These are phyloP conservation scores for Conringia planisiliqua DNA, from an alignment of 345 rosid genomes.

Conservation along the genomic window DNA sequence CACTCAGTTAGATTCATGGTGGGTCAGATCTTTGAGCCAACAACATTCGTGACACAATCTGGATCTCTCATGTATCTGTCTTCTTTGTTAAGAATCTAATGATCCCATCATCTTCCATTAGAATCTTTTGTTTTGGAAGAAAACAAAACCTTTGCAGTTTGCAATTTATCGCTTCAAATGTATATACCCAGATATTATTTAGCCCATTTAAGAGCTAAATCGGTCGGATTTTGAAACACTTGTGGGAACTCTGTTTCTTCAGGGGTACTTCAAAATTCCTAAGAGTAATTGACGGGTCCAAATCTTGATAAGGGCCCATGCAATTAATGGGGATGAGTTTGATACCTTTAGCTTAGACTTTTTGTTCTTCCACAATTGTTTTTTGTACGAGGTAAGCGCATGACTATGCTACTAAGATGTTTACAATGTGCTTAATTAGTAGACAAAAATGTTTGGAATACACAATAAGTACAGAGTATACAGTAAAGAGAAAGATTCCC, in stretches of 20 bases:
- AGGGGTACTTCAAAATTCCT: no score
- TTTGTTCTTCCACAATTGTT: not conserved
- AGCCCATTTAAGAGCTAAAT: not conserved
- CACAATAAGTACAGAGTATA: not conserved
- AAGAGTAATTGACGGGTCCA: no score
- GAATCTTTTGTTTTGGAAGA: not conserved
- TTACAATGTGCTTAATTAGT: not conserved
- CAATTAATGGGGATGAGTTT: not conserved
- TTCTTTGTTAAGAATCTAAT: not conserved
- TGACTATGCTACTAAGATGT: no score
- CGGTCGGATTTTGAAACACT: no score
- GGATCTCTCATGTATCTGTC: not conserved
- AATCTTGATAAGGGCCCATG: not conserved
- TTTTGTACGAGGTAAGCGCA: not conserved
- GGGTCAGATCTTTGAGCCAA: slow-evolving; percentile 15
- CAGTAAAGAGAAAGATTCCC: not conserved
- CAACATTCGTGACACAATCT: slow-evolving; percentile 1
- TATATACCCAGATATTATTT: not conserved
- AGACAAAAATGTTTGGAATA: not conserved
- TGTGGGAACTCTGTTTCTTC: no score
- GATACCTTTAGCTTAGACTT: not conserved
- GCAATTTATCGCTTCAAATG: not conserved
- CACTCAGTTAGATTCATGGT: slow-evolving; percentile 55
- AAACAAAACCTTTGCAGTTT: not conserved
- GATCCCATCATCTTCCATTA: not conserved